Evolutionary conservation across 352 stramenopile species (phyloP).

Genomic region (Phytophthora palmivora): DNA sequence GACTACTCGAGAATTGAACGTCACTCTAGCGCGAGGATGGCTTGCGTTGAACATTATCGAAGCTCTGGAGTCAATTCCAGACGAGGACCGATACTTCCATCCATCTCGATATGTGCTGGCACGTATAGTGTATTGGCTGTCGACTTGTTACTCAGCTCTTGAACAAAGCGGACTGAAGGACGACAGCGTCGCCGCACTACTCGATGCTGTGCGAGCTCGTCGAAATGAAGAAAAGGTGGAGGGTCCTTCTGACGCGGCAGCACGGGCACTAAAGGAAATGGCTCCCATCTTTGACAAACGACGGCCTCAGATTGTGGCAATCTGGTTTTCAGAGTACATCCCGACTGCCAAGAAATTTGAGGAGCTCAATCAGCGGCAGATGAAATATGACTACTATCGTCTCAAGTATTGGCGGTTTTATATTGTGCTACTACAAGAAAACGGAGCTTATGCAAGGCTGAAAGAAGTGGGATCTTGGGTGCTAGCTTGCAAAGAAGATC

Average conservation of each 20-base stretch:
- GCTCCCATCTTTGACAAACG: conserved; percentile 72
- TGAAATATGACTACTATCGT: conserved; percentile 79
- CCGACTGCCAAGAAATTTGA: conserved; percentile 78
- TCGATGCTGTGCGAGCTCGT: conserved; percentile 34
- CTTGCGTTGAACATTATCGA: conserved; percentile 74
- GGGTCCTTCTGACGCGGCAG: conserved; percentile 39
- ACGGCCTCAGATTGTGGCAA: conserved; percentile 64
- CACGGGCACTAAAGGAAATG: conserved; percentile 59
- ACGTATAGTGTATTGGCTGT: conserved; percentile 60
- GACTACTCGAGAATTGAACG: conserved; percentile 20
- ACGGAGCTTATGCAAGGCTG: conserved; percentile 56
- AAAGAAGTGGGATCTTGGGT: conserved; percentile 81
- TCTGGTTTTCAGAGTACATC: conserved; percentile 83
- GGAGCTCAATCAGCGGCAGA: conserved; percentile 81
- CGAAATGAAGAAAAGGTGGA: conserved; percentile 23
- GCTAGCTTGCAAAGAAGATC: conserved; percentile 81
- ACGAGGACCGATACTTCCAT: conserved; percentile 87
- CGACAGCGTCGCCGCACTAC: conserved; percentile 20
- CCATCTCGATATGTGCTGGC: conserved; percentile 69
- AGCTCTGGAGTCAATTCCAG: conserved; percentile 75
- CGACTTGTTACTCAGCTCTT: conserved; percentile 35
- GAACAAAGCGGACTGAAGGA: conserved; percentile 20
- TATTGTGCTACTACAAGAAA: conserved; percentile 59
- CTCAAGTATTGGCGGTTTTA: conserved; percentile 87
- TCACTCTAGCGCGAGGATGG: conserved; percentile 43